phyloP scores from a whole-genome alignment of 208 protist species.

The Herpetomonas tarakana region DNA sequence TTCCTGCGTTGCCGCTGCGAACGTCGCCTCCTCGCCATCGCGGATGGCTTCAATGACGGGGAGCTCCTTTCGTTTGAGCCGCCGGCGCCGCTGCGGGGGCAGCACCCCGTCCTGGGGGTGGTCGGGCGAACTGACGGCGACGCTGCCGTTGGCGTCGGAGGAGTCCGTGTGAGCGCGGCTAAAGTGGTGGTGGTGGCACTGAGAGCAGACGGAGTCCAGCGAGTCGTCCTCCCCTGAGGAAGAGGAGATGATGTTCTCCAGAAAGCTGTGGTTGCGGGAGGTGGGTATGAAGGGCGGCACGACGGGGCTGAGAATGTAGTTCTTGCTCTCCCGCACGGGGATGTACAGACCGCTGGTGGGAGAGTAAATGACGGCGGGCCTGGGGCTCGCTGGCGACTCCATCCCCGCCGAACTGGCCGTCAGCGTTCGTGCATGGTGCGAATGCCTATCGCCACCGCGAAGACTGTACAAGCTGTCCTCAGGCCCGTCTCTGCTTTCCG shows the following conservation, averaged over 20 bases:
- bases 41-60: not conserved
- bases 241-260: not conserved
- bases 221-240: too few species aligned
- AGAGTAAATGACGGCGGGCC: not conserved
- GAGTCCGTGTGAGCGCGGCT: not conserved
- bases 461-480: not conserved
- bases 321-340: not conserved
- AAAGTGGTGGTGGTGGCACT: not conserved
- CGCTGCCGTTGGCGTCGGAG: not conserved
- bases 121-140: not conserved
- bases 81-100: too few species aligned
- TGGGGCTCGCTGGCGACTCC: not conserved
- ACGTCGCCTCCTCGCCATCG: not conserved
- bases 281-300: constrained; percentile 32
- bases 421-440: not conserved
- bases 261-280: constrained; percentile 28
- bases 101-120: not conserved
- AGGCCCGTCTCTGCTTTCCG: not conserved
- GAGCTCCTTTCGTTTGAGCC: not conserved
- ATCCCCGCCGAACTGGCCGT: not conserved
- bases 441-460: not conserved
- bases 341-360: not conserved
- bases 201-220: not conserved
- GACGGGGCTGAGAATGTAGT: constrained; percentile 8
- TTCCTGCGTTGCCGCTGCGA: not conserved